phyloP scores from a whole-genome alignment of 2,329 filamentous ascomycete species.

The Exophiala viscosa region DNA sequence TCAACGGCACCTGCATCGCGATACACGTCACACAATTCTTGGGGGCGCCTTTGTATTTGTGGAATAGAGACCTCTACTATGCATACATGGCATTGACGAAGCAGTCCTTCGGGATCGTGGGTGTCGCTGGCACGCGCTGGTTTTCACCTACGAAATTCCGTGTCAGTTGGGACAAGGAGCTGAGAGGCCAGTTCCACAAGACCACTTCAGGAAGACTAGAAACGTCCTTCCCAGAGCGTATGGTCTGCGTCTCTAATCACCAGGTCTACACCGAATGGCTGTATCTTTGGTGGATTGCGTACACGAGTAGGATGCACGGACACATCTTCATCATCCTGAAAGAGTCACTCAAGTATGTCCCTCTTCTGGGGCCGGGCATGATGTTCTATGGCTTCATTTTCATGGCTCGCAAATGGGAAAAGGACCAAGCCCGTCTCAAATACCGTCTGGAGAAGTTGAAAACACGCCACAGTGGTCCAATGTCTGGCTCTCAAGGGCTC shows the following conservation, averaged over 20 bases:
- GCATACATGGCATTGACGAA: constrained; percentile 64
- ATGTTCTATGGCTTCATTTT: constrained; percentile 67
- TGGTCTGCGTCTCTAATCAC: constrained; percentile 63
- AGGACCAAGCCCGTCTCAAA: constrained; percentile 58
- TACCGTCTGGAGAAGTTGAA: constrained; percentile 57
- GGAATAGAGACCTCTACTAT: constrained; percentile 60
- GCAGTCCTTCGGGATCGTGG: constrained; percentile 60
- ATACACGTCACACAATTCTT: constrained; percentile 57
- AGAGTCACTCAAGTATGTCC: constrained; percentile 61
- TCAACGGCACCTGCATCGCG: constrained; percentile 40
- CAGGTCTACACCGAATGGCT: constrained; percentile 68
- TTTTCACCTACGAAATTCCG: constrained; percentile 60
- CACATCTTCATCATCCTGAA: constrained; percentile 65
- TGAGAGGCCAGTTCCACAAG: constrained; percentile 56
- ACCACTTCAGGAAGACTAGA: constrained; percentile 56
- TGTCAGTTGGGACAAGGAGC: constrained; percentile 59
- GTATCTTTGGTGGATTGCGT: constrained; percentile 66
- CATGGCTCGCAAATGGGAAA: constrained; percentile 59
- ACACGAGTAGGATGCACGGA: constrained; percentile 62
- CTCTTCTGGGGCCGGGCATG: constrained; percentile 59
- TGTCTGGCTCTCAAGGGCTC: constrained; percentile 42
- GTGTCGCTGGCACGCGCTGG: constrained; percentile 61
- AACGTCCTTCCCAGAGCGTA: constrained; percentile 58
- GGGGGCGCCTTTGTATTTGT: constrained; percentile 58
- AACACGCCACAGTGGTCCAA: constrained; percentile 47